Percentiles rank a stretch among this genome's conserved stretches.
These are phyloP conservation scores for Quercus engelmannii DNA, from an alignment of 306 rosid genomes.

Conservation along the genomic window DNA sequence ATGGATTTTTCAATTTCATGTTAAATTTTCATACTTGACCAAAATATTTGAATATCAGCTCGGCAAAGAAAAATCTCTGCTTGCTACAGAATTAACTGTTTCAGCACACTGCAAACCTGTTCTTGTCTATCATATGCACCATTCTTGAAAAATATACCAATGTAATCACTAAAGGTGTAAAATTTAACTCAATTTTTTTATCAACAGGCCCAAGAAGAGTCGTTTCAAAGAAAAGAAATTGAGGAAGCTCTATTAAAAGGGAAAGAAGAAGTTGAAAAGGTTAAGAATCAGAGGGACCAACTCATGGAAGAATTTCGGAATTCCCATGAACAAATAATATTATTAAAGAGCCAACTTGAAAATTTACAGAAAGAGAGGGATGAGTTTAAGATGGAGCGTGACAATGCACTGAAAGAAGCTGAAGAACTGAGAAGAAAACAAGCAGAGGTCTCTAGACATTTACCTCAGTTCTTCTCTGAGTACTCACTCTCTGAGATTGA, in stretches of 20 bases:
- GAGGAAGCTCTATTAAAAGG: constrained; percentile 56
- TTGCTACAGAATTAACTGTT: not conserved
- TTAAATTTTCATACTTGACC: not conserved
- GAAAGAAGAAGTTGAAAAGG: constrained; percentile 41
- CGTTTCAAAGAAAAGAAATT: constrained; percentile 53
- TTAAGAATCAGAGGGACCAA: constrained; percentile 43
- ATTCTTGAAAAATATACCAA: too few species aligned
- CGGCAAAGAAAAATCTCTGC: not conserved
- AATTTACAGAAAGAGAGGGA: constrained; percentile 55
- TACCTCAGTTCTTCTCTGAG: constrained; percentile 54
- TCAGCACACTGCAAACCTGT: not conserved
- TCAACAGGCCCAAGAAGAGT: constrained; percentile 65
- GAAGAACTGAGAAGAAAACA: constrained; percentile 56
- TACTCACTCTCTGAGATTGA: constrained; percentile 56
- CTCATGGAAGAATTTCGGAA: constrained; percentile 50
- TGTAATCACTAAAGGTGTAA: not conserved
- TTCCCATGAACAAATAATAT: constrained; percentile 41
- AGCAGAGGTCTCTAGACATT: constrained; percentile 43
- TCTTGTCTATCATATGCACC: not conserved
- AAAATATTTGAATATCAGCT: not conserved
- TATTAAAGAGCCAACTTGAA: constrained; percentile 56
- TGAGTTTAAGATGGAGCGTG: constrained; percentile 53
- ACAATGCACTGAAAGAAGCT: constrained; percentile 60
- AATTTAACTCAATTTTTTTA: not conserved
- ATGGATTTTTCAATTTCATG: not conserved